phyloP scores from a whole-genome alignment of 1,284 basidiomycete species.

The Microbotryum silenes-acaulis region DNA sequence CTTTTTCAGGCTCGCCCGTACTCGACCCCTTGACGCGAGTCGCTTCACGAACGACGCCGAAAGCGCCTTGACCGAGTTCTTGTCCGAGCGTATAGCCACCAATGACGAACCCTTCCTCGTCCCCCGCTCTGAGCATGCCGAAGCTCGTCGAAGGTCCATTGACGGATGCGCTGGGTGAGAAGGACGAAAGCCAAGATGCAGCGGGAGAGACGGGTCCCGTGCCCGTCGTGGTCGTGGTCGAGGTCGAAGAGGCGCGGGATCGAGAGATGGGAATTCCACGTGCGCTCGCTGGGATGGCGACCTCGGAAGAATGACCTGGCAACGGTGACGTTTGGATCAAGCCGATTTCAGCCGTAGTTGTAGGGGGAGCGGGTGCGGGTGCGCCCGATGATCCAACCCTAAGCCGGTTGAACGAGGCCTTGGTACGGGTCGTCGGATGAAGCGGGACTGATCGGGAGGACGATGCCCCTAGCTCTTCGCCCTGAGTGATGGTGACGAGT shows the following conservation, averaged over 20 bases:
- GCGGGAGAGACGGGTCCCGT: constrained; percentile 53
- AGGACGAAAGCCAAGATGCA: constrained; percentile 66
- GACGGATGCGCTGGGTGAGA: constrained; percentile 45
- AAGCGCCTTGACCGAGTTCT: constrained; percentile 73
- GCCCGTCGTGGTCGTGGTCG: background rate
- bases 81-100: constrained; percentile 63
- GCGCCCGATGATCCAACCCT: no score
- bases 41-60: constrained; percentile 74
- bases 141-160: background rate
- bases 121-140: constrained; percentile 22
- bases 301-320: no score
- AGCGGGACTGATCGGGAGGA: no score
- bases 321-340: no score
- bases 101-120: constrained; percentile 32
- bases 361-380: no score
- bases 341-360: no score
- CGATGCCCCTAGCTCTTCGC: no score
- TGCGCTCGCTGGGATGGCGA: no score
- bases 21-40: constrained; percentile 33
- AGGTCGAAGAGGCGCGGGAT: background rate
- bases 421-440: no score
- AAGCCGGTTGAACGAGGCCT: no score
- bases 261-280: no score
- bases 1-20: constrained; percentile 56
- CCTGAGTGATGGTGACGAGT: no score